Evolutionary conservation across 768 basidiomycete species (phyloP).

Genomic region (Astraeus odoratus): DNA sequence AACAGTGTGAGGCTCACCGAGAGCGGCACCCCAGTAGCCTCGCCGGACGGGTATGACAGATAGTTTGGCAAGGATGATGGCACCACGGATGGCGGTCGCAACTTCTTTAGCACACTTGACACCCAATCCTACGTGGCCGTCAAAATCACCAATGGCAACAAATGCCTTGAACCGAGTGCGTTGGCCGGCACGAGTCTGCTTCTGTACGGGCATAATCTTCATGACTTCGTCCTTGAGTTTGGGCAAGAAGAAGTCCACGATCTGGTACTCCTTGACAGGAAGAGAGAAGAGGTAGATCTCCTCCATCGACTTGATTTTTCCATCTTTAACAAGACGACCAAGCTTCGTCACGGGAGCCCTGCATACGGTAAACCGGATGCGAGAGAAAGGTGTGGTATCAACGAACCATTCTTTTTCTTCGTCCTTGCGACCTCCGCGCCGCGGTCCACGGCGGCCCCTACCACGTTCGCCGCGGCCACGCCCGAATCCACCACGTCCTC

Average conservation of each 20-base stretch:
- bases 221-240: conserved; percentile 99
- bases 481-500: conserved; percentile 88
- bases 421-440: conserved; percentile 97
- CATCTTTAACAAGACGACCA: conserved; percentile 97
- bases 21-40: conserved; percentile 99
- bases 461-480: conserved; percentile 72
- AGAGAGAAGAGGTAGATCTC: conserved; percentile 99
- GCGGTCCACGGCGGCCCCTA: conserved; percentile 68
- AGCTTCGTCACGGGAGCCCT: conserved; percentile 99
- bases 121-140: conserved; percentile 98
- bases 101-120: conserved; percentile 99
- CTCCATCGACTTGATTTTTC: conserved; percentile 99
- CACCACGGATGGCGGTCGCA: conserved; percentile 98
- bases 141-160: conserved; percentile 98
- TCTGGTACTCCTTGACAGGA: conserved; percentile 98
- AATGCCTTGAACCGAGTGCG: conserved; percentile 99
- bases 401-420: conserved; percentile 99
- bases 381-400: neutral
- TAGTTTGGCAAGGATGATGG: conserved; percentile 97
- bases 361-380: conserved; percentile 8
- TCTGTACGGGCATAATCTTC: conserved; percentile 99
- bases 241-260: conserved; percentile 98
- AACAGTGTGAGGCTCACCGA: conserved; percentile 98
- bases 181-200: conserved; percentile 99
- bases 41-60: conserved; percentile 96